A percentile compares a stretch with the other conserved stretches of the same genome.
Conservation (phyloP, 768 basidiomycete species). For the Sarcomyxa edulis region DNA sequence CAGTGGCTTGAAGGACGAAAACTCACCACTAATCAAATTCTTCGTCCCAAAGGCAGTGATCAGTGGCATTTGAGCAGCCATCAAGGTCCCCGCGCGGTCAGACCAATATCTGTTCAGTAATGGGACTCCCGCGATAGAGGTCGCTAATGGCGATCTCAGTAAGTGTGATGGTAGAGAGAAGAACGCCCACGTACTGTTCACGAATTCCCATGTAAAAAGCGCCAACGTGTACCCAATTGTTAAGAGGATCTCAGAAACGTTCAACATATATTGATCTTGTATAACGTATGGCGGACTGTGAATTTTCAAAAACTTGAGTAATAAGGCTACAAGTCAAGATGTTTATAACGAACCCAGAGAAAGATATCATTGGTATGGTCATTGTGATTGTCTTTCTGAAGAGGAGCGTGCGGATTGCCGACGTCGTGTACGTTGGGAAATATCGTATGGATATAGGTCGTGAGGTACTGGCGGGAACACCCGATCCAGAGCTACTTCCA, state of each 20-base stretch:
- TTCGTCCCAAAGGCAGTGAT: conserved; percentile 41
- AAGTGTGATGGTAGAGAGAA: too few species aligned
- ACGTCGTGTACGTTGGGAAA: conserved; percentile 10
- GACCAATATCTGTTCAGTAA: conserved; percentile 6
- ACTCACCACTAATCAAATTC: conserved; percentile 34
- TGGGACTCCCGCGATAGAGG: conserved; percentile 2
- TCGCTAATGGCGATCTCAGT: conserved; percentile 1
- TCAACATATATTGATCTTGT: conserved; percentile 25
- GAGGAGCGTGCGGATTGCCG: conserved; percentile 12
- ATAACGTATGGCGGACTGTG: too few species aligned
- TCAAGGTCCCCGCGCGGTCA: conserved; percentile 23
- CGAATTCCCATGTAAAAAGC: conserved; percentile 5
- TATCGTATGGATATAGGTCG: conserved; percentile 3
- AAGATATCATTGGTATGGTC: too few species aligned
- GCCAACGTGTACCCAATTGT: conserved; percentile 1
- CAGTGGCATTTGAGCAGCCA: conserved; percentile 30
- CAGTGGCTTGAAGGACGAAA: too few species aligned
- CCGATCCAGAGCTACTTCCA: background rate
- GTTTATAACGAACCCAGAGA: too few species aligned
- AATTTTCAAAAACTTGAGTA: too few species aligned
- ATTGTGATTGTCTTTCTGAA: conserved; percentile 20
- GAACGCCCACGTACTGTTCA: background rate
- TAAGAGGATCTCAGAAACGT: conserved; percentile 19
- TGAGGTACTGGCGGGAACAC: too few species aligned
- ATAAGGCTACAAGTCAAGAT: too few species aligned